A percentile compares a stretch with the other conserved stretches of the same genome.
phyloP scores from a whole-genome alignment of 129 eudicot genomes.

The Tagetes patula region DNA sequence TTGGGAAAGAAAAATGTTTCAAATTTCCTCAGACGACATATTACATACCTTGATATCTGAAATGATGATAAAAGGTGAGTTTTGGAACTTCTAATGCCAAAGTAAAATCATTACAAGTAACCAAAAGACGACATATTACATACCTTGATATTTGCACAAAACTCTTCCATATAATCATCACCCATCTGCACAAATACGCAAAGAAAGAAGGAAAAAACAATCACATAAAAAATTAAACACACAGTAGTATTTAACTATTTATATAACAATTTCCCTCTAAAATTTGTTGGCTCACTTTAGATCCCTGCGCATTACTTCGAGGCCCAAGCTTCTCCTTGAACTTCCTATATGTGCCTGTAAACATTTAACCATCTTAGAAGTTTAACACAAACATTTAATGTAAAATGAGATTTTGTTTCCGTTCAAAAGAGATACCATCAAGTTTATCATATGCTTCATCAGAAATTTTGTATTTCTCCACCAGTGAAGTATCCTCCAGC shows the following conservation, averaged over 20 bases:
- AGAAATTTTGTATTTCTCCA: constrained; percentile 85
- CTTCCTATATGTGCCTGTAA: constrained; percentile 84
- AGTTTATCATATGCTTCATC: constrained; percentile 91
- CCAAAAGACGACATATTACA: constrained; percentile 47
- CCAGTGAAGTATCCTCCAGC: constrained; percentile 96
- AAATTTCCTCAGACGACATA: neutral
- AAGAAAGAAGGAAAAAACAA: constrained; percentile 8
- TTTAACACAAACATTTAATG: neutral
- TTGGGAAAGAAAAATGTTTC: neutral
- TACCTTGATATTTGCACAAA: constrained; percentile 79
- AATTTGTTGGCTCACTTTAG: constrained; percentile 52
- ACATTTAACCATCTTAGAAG: constrained; percentile 9
- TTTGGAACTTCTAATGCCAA: constrained; percentile 1
- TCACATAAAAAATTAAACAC: constrained; percentile 23
- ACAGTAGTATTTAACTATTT: constrained; percentile 10
- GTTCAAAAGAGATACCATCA: constrained; percentile 55
- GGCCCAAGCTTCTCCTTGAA: constrained; percentile 75
- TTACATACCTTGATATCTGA: too few species aligned
- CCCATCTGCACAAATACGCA: constrained; percentile 46
- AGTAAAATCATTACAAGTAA: constrained; percentile 5
- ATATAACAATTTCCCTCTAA: neutral
- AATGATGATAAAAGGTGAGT: neutral
- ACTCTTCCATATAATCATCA: constrained; percentile 73
- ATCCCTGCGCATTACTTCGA: constrained; percentile 46
- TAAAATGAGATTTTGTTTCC: neutral